These are phyloP conservation scores for Staphylotrichum tortipilum DNA, from an alignment of 495 filamentous ascomycete genomes.

Conservation along the genomic window DNA sequence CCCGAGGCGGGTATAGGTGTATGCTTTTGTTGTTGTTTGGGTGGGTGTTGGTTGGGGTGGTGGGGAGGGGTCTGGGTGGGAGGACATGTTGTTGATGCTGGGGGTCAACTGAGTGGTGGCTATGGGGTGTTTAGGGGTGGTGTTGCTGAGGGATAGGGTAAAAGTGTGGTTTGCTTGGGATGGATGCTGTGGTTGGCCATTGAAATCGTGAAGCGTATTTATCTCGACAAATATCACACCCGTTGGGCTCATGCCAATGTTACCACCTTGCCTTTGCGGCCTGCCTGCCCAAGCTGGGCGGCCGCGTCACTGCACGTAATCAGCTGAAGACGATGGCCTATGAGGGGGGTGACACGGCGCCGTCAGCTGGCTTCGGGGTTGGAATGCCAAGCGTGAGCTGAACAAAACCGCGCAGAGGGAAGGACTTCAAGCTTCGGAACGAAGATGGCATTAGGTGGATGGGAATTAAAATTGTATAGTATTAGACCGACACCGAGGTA, in stretches of 20 bases:
- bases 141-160: no score
- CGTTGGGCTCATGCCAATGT: no score
- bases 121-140: no score
- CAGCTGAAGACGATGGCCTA: no score
- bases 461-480: background rate
- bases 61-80: background rate
- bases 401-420: no score
- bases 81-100: background rate
- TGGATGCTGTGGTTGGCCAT: background rate
- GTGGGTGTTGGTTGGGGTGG: conserved; percentile 1
- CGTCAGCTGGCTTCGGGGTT: no score
- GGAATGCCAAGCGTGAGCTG: no score
- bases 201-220: background rate
- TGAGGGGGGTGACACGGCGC: no score
- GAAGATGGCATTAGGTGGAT: background rate
- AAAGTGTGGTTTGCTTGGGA: background rate
- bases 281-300: no score
- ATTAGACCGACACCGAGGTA: no score
- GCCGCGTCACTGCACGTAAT: conserved; percentile 1
- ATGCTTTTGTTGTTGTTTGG: conserved; percentile 17
- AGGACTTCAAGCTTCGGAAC: no score
- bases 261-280: background rate
- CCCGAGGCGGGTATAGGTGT: conserved; percentile 12
- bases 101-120: no score
- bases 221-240: background rate